phyloP scores from a whole-genome alignment of 805 yeast species.

The Barnettozyma pratensis region DNA sequence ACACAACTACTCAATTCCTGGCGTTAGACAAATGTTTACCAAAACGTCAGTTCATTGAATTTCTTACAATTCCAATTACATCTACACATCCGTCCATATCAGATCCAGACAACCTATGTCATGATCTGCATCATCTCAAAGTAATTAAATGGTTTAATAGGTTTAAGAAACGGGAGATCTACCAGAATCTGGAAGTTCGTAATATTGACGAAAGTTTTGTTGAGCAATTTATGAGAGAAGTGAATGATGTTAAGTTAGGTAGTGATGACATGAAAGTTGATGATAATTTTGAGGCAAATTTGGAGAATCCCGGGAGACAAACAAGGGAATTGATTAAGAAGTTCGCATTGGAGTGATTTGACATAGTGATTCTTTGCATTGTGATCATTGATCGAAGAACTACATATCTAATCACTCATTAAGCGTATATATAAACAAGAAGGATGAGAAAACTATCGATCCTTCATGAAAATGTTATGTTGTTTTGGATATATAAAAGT shows the following conservation, averaged over 20 bases:
- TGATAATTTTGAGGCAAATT: constrained; percentile 10
- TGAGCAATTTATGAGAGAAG: constrained; percentile 17
- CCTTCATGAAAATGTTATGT: not conserved
- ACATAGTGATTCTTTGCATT: too few species aligned
- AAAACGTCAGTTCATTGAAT: constrained; percentile 50
- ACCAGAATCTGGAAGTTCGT: constrained; percentile 10
- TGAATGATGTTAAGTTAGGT: constrained; percentile 6
- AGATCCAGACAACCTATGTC: constrained; percentile 4
- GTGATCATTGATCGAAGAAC: too few species aligned
- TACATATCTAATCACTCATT: too few species aligned
- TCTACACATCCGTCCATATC: constrained; percentile 12
- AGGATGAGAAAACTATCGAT: too few species aligned
- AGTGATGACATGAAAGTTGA: constrained; percentile 6
- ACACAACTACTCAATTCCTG: constrained; percentile 44
- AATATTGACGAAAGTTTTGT: constrained; percentile 7
- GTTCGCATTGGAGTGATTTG: constrained; percentile 1
- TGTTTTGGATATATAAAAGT: not conserved
- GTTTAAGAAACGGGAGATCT: constrained; percentile 11
- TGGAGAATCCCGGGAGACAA: constrained; percentile 14
- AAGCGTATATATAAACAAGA: not conserved
- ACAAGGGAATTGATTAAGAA: constrained; percentile 6
- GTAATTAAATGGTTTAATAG: constrained; percentile 17
- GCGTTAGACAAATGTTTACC: constrained; percentile 87
- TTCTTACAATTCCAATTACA: constrained; percentile 38
- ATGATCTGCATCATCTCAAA: constrained; percentile 19